Evolutionary conservation across 2,329 filamentous ascomycete species (phyloP).

Genomic region (Fusarium sp.): DNA sequence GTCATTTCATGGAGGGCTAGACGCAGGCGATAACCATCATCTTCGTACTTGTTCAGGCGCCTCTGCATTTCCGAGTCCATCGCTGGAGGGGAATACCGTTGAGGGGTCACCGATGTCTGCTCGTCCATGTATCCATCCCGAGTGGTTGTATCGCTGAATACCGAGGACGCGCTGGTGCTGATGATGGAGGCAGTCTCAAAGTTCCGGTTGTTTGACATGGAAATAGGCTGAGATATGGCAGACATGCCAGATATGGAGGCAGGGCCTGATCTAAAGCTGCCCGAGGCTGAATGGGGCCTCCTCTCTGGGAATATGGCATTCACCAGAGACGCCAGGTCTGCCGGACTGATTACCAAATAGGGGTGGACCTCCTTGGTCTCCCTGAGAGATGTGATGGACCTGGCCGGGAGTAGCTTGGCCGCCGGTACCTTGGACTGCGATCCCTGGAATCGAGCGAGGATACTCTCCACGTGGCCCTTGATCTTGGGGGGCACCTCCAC

Average conservation of each 20-base stretch:
- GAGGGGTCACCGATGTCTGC: slow-evolving; percentile 63
- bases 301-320: slow-evolving; percentile 87
- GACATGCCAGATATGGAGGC: slow-evolving; percentile 79
- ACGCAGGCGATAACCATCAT: slow-evolving; percentile 76
- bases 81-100: slow-evolving; percentile 69
- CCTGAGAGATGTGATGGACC: slow-evolving; percentile 79
- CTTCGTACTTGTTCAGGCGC: slow-evolving; percentile 69
- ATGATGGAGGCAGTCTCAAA: slow-evolving; percentile 80
- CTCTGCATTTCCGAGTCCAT: slow-evolving; percentile 62
- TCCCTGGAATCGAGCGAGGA: slow-evolving; percentile 75
- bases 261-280: slow-evolving; percentile 75
- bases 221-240: slow-evolving; percentile 77
- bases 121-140: slow-evolving; percentile 75
- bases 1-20: slow-evolving; percentile 80
- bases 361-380: slow-evolving; percentile 86
- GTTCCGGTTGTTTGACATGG: slow-evolving; percentile 69
- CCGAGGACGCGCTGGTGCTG: slow-evolving; percentile 81
- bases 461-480: slow-evolving; percentile 79
- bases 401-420: slow-evolving; percentile 77
- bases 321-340: slow-evolving; percentile 85
- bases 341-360: slow-evolving; percentile 84
- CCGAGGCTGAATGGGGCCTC: slow-evolving; percentile 75
- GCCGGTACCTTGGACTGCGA: slow-evolving; percentile 64
- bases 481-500: slow-evolving; percentile 72
- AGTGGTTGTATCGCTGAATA: slow-evolving; percentile 80